Base-by-base conservation (phyloP, 306 rosid species). In the Adenanthera pavonina region DNA sequence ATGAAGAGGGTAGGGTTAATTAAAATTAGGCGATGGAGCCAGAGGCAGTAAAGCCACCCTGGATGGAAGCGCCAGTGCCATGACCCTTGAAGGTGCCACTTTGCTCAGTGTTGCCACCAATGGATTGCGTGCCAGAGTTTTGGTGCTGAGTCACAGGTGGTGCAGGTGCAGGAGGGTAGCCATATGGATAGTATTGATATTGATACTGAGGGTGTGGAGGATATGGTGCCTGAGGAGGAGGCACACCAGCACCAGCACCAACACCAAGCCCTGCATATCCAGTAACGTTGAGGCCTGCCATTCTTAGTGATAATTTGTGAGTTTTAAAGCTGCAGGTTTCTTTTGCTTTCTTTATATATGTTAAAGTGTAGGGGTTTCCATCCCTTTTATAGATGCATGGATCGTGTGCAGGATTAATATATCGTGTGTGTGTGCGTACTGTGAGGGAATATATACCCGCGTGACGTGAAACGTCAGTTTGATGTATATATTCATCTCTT, bases 11-110 rank as follows among this genome's bases (percentile, higher is more conserved):
- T 3, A 25, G 33, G 19, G 7, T 7, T 19, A 11, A 56, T 12
- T 14, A 49, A 2, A 17, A 16, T 52, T 5, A 64, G 46, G 46
- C 44, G 5, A 64, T 64, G 20, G 20, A 2, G 46, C 69, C 69
- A 16, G 69, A 14, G 69, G 69, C 69, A 17, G 69, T 64, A 5
- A 64, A 68, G 73, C 73, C 73, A 12, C 73, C 73, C 73, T 68
- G 73, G 17, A 68, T 68, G 73, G 73, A 68, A 5, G 53, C 73
- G 4, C 73, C 53, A 1, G 53, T 43, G 10, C 73, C 73, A 30
- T 68, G 73, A 30, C 73, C 73, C 53, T 68, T 68, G 53, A 41
- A 68, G 35, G 73, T 68, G 6, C 72, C 72, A 11, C 30, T 40
- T 11, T 67, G 72, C 49, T 67, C 47, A 4, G 34, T 40, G 1